Conservation (phyloP, 129 eudicot species). For the Saposhnikovia divaricata region DNA sequence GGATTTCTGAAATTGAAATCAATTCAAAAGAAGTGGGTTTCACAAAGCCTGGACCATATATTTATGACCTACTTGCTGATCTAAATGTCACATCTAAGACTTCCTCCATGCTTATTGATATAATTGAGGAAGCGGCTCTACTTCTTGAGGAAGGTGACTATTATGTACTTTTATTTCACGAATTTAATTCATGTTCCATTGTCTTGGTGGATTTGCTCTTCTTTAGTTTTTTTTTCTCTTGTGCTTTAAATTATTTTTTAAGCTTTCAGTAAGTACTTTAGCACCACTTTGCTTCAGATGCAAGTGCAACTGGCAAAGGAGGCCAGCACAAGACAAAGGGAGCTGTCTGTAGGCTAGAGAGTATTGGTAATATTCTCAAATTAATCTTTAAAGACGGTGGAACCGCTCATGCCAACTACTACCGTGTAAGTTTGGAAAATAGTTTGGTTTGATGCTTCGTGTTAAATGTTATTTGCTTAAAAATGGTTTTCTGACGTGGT, state of each 20-base stretch:
- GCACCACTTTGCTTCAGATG: slow-evolving; percentile 27
- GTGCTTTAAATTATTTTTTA: neutral
- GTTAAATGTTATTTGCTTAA: slow-evolving; percentile 8
- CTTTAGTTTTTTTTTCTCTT: neutral
- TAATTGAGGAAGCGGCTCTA: slow-evolving; percentile 62
- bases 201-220: neutral
- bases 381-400: slow-evolving; percentile 59
- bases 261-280: no score
- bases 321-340: slow-evolving; percentile 50
- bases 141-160: slow-evolving; percentile 87
- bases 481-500: slow-evolving; percentile 8
- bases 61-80: slow-evolving; percentile 77
- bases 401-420: slow-evolving; percentile 67
- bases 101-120: slow-evolving; percentile 56
- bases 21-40: slow-evolving; percentile 84
- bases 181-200: neutral
- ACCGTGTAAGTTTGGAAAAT: slow-evolving; percentile 60
- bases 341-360: slow-evolving; percentile 64
- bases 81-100: slow-evolving; percentile 58
- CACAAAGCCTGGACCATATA: slow-evolving; percentile 85
- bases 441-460: neutral
- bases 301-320: slow-evolving; percentile 37
- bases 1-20: slow-evolving; percentile 73
- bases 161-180: neutral
- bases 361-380: slow-evolving; percentile 67